Base-by-base conservation (phyloP, 2,329 filamentous ascomycete species). In the Talaromyces sp. region DNA sequence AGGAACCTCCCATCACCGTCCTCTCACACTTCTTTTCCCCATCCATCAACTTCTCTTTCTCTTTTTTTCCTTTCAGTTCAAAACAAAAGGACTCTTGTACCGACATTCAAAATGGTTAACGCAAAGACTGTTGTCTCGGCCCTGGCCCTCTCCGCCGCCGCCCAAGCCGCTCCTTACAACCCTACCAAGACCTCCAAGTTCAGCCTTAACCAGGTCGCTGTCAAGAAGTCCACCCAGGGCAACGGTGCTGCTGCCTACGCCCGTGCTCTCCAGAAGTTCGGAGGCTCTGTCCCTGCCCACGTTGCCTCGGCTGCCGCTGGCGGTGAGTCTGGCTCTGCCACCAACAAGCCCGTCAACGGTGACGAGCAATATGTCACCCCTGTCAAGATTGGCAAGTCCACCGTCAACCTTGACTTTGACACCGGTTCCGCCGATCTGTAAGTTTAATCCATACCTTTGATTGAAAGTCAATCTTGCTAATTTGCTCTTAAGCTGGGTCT, bases 381-480 rank as follows among this genome's bases (percentile, higher is more conserved):
- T 0, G 84, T 91, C 53, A 80, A 77, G 2, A 78, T 91, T 63
- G 89, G 89, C 51, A 75, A 82, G 69, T 85, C 87, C 66, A 82
- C 77, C 3, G 70, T 90, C 64, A 82, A 85, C 62, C 71, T 92
- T 62, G 87, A 90, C 70, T 82, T 92, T 62, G 89, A 92, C 65
- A 92, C 89, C 14, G 87, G 80, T 64, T 88, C 80, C 64, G 80
- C 86, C 49, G 87, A 89, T 74, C 82, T 89, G 87, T 86, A 73
- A 77, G 82, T 27, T 14, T 32, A 1, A 32, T 14, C 14, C 5
- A 29, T 55, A 17, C 7, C 32, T 19, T 55, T 31, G 31, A 50
- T 17, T 9, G 14, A 27, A 43, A 32, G 8, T 17, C 13, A 49
- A 26, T 46, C 19, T 46, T 35, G 35, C 57, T 67, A 58, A 71